Evolutionary conservation across 75 land plant genomes (phyloP), one percentile per base, ranked within the genome.

Genomic region (Gnetum montanum): DNA sequence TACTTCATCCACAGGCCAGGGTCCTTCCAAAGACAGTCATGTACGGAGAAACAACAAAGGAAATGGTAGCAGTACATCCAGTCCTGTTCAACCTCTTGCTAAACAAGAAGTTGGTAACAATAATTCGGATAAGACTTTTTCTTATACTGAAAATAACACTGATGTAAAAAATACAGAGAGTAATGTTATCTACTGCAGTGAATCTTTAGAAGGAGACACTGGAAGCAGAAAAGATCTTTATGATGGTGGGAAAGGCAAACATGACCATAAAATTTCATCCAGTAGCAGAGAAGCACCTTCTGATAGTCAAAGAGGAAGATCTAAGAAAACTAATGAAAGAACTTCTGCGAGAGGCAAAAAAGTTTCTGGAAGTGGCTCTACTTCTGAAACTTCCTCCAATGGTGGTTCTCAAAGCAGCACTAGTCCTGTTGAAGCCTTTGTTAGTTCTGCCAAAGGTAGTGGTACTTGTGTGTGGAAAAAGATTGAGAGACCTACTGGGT

Each of bases 391-490:
- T 69, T 56, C 57, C 47, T 45, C 47, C 26, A 60, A 23, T 53
- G 58, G 50, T 6, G 29, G 15, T 6, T 8, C 23, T 19, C 18
- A 35, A 8, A 64, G 31, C n/a, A n/a, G n/a, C 55, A 11, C 15
- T 56, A 31, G 46, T 33, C 13, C 18, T 16, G 22, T 45, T 2
- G 47, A 59, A 54, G 33, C 31, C 10, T 55, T 63, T 60, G 56
- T 49, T 13, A 49, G 49, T 13, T 11, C 27, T 11, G 73, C 52
- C 18, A 71, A 66, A 31, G 70, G 63, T 15, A 67, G 54, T 16
- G 54, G 20, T 34, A 54, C 57, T 38, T 62, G 62, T 58, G 54
- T 66, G 2, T 70, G 73, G 79, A 57, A 76, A 47, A 70, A 63
- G 67, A 70, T 76, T 40, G 58, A 46, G 31, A 76, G 27, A 46